Evolutionary conservation across 441 rosid species (phyloP).

Genomic region (Populus hybrid): DNA sequence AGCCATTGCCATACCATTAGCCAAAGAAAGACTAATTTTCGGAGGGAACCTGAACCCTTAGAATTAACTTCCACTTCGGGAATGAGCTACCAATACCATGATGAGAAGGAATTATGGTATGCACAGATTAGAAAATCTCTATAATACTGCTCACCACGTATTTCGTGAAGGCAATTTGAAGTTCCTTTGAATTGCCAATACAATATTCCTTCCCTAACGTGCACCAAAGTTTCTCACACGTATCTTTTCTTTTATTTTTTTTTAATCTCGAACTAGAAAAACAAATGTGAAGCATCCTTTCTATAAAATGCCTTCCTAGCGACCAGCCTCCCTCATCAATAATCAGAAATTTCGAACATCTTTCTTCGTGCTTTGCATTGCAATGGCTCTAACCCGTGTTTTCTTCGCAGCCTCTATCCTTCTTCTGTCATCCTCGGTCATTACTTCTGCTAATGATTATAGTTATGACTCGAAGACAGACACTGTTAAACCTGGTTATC

Average conservation of each 20-base stretch:
- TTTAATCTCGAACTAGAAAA: neutral
- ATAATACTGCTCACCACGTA: neutral
- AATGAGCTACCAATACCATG: too few species aligned
- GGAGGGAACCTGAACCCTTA: too few species aligned
- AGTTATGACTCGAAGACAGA: conserved; percentile 10
- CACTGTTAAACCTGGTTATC: neutral
- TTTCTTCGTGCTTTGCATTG: neutral
- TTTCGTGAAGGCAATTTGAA: neutral
- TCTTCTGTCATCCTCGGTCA: neutral
- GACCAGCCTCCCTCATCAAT: neutral
- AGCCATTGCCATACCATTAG: too few species aligned
- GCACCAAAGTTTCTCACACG: neutral
- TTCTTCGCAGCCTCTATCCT: neutral
- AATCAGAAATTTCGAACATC: neutral
- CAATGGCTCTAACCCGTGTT: neutral
- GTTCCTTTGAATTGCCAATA: too few species aligned
- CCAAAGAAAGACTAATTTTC: too few species aligned
- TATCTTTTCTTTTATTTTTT: neutral
- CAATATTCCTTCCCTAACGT: neutral
- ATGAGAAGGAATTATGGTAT: too few species aligned
- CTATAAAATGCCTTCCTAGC: neutral
- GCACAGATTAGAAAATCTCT: too few species aligned
- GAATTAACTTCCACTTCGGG: too few species aligned
- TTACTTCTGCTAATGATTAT: conserved; percentile 15
- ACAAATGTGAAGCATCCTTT: neutral